phyloP scores from a whole-genome alignment of 805 yeast species.

The Pichia cabralensis region DNA sequence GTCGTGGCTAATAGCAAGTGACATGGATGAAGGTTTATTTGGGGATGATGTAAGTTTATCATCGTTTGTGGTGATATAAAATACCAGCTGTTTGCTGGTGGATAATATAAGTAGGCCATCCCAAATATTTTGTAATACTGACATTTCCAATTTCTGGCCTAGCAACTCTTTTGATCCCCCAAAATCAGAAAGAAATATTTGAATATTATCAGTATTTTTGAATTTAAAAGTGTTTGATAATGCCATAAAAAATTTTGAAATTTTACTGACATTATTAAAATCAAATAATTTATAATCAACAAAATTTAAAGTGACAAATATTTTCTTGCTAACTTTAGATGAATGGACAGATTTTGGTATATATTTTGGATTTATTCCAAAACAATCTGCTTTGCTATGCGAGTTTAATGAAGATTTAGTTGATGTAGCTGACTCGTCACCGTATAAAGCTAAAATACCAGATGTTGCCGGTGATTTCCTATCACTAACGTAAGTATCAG shows the following conservation, averaged over 20 bases:
- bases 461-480: too few species aligned
- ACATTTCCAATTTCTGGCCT: constrained; percentile 6
- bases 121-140: constrained; percentile 4
- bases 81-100: constrained; percentile 1
- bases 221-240: constrained; percentile 41
- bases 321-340: too few species aligned
- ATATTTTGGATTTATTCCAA: constrained; percentile 25
- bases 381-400: too few species aligned
- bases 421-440: too few species aligned
- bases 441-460: too few species aligned
- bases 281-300: constrained; percentile 41
- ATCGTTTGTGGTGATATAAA: neutral
- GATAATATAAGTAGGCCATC: neutral
- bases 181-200: constrained; percentile 7
- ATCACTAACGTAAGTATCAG: too few species aligned
- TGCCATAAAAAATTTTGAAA: constrained; percentile 48
- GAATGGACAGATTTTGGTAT: too few species aligned
- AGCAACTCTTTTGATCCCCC: constrained; percentile 7
- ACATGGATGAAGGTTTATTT: too few species aligned
- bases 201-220: constrained; percentile 3
- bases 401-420: too few species aligned
- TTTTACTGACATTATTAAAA: constrained; percentile 18
- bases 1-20: too few species aligned
- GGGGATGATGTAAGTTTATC: too few species aligned
- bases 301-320: constrained; percentile 62